phyloP scores from a whole-genome alignment of 306 rosid species.

The Fragaria vesca region DNA sequence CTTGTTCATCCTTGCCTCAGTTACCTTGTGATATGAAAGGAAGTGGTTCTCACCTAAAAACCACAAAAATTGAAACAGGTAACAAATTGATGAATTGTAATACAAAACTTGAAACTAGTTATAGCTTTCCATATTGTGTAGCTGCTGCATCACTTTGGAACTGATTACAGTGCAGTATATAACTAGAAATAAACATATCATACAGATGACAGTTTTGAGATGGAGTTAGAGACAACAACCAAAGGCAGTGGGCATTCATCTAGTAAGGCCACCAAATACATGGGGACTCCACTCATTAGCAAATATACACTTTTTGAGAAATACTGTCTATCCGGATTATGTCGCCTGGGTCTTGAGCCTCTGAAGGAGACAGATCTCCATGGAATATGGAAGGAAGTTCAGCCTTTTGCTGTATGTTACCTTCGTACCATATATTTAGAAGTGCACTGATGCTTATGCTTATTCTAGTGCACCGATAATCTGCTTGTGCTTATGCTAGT shows the following conservation, averaged over 20 bases:
- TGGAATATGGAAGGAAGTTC: slow-evolving; percentile 69
- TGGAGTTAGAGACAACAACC: slow-evolving; percentile 28
- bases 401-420: slow-evolving; percentile 58
- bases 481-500: background rate
- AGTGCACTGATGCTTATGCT: background rate
- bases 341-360: slow-evolving; percentile 59
- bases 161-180: slow-evolving; percentile 12
- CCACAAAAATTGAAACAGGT: slow-evolving; percentile 43
- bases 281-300: slow-evolving; percentile 29
- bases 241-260: slow-evolving; percentile 25
- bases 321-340: slow-evolving; percentile 64
- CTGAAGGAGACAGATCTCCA: slow-evolving; percentile 42
- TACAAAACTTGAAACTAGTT: background rate
- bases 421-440: background rate
- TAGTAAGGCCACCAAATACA: slow-evolving; percentile 33
- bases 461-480: background rate
- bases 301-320: slow-evolving; percentile 51
- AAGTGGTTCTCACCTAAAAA: slow-evolving; percentile 22
- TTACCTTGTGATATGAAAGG: slow-evolving; percentile 12
- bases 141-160: slow-evolving; percentile 5
- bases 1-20: slow-evolving; percentile 15
- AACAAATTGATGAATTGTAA: slow-evolving; percentile 9
- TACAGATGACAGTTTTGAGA: slow-evolving; percentile 41
- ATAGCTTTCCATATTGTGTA: slow-evolving; percentile 1
- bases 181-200: slow-evolving; percentile 20